A percentile compares a stretch with the other conserved stretches of the same genome.
These are phyloP conservation scores for Eleusine coracana DNA, from an alignment of 176 grass and related monocot genomes.

Conservation along the genomic window DNA sequence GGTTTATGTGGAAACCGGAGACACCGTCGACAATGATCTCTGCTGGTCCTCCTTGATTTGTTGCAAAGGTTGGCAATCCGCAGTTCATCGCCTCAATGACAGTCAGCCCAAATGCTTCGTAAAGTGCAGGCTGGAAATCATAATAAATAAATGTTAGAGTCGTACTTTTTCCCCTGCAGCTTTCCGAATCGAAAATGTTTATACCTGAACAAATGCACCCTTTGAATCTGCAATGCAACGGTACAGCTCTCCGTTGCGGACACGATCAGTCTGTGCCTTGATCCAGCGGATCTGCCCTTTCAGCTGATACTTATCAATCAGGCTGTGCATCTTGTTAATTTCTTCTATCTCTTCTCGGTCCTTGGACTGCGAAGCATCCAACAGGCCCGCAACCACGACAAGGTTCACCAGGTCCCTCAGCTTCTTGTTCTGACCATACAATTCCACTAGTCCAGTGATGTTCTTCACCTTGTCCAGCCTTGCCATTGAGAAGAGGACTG, in stretches of 20 bases:
- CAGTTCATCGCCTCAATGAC: slow-evolving; percentile 99
- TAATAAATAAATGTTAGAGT: slow-evolving; percentile 1
- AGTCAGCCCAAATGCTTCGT: slow-evolving; percentile 94
- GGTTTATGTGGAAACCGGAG: slow-evolving; percentile 94
- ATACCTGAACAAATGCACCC: slow-evolving; percentile 93
- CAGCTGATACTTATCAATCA: slow-evolving; percentile 85
- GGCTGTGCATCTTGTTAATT: slow-evolving; percentile 90
- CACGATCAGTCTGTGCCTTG: slow-evolving; percentile 76
- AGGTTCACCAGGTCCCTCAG: slow-evolving; percentile 84
- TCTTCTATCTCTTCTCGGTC: slow-evolving; percentile 96
- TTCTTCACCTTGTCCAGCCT: slow-evolving; percentile 97
- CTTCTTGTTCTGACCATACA: slow-evolving; percentile 87
- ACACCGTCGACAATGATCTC: slow-evolving; percentile 94
- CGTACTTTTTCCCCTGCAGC: background rate
- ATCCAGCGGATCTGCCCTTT: slow-evolving; percentile 94
- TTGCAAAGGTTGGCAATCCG: slow-evolving; percentile 84
- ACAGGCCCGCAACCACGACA: slow-evolving; percentile 73
- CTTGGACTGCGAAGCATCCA: slow-evolving; percentile 81
- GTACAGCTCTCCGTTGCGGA: slow-evolving; percentile 89
- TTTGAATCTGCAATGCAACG: slow-evolving; percentile 83
- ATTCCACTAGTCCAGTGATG: slow-evolving; percentile 90
- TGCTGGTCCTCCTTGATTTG: slow-evolving; percentile 85
- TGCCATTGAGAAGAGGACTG: slow-evolving; percentile 95
- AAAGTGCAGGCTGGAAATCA: slow-evolving; percentile 81
- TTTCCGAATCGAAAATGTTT: slow-evolving; percentile 6